These are phyloP conservation scores for Vigna unguiculata DNA, from an alignment of 306 rosid species.

Conservation along the genomic window DNA sequence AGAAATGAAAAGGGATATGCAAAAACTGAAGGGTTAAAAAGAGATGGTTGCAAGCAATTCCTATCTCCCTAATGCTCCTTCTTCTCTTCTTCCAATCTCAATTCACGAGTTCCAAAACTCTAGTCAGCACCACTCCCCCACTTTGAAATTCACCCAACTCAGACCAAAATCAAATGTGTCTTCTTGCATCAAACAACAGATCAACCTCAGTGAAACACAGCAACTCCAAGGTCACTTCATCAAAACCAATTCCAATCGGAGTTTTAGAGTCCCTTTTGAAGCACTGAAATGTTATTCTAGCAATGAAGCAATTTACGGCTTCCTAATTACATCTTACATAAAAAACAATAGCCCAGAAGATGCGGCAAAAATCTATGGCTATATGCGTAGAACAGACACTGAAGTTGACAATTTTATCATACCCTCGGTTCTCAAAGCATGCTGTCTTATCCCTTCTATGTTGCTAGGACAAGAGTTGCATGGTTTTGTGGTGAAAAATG, in stretches of 20 bases:
- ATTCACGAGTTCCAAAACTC: slow-evolving; percentile 34
- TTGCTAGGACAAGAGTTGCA: slow-evolving; percentile 62
- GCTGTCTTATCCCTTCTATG: slow-evolving; percentile 46
- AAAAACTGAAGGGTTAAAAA: slow-evolving; percentile 55
- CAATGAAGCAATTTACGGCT: slow-evolving; percentile 56
- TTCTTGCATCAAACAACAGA: slow-evolving; percentile 18
- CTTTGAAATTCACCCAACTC: slow-evolving; percentile 41
- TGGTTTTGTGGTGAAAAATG: slow-evolving; percentile 61
- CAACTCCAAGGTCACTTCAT: slow-evolving; percentile 70
- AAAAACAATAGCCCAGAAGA: slow-evolving; percentile 53
- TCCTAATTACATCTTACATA: slow-evolving; percentile 67
- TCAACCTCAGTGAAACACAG: slow-evolving; percentile 53
- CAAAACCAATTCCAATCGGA: slow-evolving; percentile 54
- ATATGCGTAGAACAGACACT: slow-evolving; percentile 55
- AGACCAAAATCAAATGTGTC: slow-evolving; percentile 31
- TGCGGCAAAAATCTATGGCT: slow-evolving; percentile 52
- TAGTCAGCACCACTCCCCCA: slow-evolving; percentile 30
- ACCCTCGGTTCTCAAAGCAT: slow-evolving; percentile 80
- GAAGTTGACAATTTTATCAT: slow-evolving; percentile 64
- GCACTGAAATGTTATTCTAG: slow-evolving; percentile 50
- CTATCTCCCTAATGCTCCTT: slow-evolving; percentile 31
- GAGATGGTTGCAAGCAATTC: slow-evolving; percentile 46
- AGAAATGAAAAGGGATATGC: slow-evolving; percentile 57
- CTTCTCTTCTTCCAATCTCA: slow-evolving; percentile 46
- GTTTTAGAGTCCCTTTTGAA: slow-evolving; percentile 41